Percentiles rank a stretch among this genome's conserved stretches.
phyloP scores from a whole-genome alignment of 345 rosid genomes.

The Pistacia atlantica region DNA sequence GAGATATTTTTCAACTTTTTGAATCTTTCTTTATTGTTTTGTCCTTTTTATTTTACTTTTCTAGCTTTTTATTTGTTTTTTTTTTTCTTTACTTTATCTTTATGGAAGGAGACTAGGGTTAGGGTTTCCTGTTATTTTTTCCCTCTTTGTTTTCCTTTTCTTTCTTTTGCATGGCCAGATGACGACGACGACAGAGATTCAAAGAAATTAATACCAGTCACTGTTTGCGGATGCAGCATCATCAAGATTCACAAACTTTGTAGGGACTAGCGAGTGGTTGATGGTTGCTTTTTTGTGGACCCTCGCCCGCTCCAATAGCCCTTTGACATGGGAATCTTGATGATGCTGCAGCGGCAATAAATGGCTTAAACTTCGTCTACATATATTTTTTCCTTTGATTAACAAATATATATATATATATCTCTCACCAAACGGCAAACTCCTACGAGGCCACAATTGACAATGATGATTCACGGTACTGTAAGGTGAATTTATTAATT shows the following conservation, averaged over 20 bases:
- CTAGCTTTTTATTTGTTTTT: background rate
- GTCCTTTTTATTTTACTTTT: background rate
- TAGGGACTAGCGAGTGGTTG: conserved; percentile 28
- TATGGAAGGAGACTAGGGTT: conserved; percentile 38
- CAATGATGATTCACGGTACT: background rate
- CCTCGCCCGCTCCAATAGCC: conserved; percentile 20
- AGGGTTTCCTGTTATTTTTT: conserved; percentile 28
- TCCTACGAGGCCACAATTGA: background rate
- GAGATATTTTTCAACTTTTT: conserved; percentile 7
- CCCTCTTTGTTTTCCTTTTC: conserved; percentile 11
- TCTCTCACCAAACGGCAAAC: background rate
- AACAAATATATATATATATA: too few species aligned
- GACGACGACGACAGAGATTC: conserved; percentile 23
- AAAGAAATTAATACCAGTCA: conserved; percentile 41
- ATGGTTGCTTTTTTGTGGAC: conserved; percentile 15
- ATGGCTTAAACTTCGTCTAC: conserved; percentile 36
- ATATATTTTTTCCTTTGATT: background rate
- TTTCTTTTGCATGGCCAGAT: conserved; percentile 3
- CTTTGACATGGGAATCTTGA: conserved; percentile 77
- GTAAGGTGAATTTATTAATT: conserved; percentile 10
- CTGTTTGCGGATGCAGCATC: conserved; percentile 83
- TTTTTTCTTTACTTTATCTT: conserved; percentile 5
- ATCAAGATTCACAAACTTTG: conserved; percentile 83
- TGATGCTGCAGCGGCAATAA: conserved; percentile 96
- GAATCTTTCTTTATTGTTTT: background rate